Conservation (phyloP, 495 filamentous ascomycete genomes). For the Penicillium daleae region DNA sequence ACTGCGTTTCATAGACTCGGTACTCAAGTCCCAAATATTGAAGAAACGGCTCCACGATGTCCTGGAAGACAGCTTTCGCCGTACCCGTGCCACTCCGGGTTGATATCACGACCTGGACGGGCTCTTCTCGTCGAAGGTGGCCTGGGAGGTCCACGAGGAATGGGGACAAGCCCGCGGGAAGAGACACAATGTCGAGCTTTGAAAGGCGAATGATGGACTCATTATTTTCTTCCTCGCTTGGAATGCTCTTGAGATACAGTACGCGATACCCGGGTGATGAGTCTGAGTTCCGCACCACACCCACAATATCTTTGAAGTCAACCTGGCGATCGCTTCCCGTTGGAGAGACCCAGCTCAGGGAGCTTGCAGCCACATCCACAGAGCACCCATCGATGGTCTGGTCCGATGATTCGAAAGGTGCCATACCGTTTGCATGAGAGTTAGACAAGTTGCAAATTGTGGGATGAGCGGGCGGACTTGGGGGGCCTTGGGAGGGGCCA, state of each 20-base stretch:
- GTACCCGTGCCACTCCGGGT: slow-evolving; percentile 69
- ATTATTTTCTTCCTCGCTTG: neutral
- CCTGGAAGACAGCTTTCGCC: slow-evolving; percentile 59
- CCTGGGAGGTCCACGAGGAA: slow-evolving; percentile 28
- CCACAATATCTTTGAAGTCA: slow-evolving; percentile 36
- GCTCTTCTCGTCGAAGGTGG: slow-evolving; percentile 27
- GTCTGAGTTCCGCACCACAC: slow-evolving; percentile 23
- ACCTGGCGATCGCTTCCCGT: slow-evolving; percentile 24
- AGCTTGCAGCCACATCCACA: slow-evolving; percentile 13
- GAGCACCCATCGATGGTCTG: slow-evolving; percentile 2
- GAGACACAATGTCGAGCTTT: slow-evolving; percentile 19
- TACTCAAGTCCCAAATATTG: slow-evolving; percentile 47
- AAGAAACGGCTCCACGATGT: slow-evolving; percentile 62
- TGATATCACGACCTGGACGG: slow-evolving; percentile 72
- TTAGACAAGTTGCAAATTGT: neutral
- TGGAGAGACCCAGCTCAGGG: slow-evolving; percentile 23
- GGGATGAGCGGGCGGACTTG: neutral
- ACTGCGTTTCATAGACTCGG: slow-evolving; percentile 59
- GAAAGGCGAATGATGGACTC: slow-evolving; percentile 12
- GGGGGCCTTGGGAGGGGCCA: neutral
- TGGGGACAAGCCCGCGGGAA: slow-evolving; percentile 26
- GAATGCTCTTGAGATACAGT: slow-evolving; percentile 30
- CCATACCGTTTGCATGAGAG: neutral
- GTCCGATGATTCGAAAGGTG: neutral
- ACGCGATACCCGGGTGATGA: slow-evolving; percentile 20